These are phyloP conservation scores for Symbiodinium pilosum DNA, from an alignment of 73 alveolate species.

Conservation along the genomic window DNA sequence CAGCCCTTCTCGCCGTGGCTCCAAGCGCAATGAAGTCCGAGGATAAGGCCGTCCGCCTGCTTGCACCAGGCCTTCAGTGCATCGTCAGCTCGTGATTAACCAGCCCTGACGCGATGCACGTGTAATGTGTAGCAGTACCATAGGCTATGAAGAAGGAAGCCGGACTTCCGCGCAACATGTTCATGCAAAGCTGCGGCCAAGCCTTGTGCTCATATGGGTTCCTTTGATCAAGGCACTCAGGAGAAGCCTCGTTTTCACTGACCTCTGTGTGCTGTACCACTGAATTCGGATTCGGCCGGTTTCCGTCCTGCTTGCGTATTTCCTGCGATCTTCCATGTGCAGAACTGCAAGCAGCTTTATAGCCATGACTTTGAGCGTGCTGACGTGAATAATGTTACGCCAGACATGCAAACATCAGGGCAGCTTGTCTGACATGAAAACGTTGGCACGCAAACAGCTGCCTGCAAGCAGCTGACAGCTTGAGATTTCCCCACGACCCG, in stretches of 20 bases:
- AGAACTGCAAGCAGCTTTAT: too few species aligned
- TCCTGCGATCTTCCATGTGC: conserved; percentile 7
- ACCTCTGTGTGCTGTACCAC: too few species aligned
- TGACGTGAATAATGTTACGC: too few species aligned
- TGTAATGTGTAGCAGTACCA: background rate
- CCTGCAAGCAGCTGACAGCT: background rate
- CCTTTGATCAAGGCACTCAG: too few species aligned
- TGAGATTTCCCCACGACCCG: background rate
- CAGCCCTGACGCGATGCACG: background rate
- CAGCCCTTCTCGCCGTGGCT: conserved; percentile 6
- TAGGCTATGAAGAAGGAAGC: too few species aligned
- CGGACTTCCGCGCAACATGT: too few species aligned
- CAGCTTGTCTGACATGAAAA: too few species aligned
- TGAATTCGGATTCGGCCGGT: background rate
- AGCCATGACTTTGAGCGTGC: too few species aligned
- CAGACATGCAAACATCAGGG: too few species aligned
- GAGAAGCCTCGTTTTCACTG: too few species aligned
- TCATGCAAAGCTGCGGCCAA: too few species aligned
- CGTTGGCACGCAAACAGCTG: background rate
- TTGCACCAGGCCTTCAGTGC: background rate
- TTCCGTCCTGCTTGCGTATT: background rate
- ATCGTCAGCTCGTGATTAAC: background rate
- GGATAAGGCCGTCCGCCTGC: background rate
- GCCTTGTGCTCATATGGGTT: too few species aligned
- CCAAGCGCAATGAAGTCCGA: conserved; percentile 3